These are phyloP conservation scores for Brasilioporus rufonigricans DNA, from an alignment of 768 basidiomycete species.

Conservation along the genomic window DNA sequence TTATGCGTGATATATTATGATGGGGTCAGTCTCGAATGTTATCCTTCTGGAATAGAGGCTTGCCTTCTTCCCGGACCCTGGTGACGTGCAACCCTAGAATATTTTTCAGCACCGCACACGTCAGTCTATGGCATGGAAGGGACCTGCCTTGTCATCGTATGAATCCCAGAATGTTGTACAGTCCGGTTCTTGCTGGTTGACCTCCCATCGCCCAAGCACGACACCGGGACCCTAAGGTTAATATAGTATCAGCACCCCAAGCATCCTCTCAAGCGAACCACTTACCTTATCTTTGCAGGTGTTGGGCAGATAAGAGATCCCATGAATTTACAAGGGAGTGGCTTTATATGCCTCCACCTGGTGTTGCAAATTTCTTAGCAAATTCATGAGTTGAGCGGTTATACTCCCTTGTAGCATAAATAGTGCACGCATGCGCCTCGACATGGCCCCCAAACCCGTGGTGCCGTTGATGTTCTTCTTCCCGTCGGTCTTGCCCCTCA, in stretches of 20 bases:
- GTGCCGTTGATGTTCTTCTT: slow-evolving; percentile 24
- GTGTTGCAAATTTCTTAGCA: slow-evolving; percentile 22
- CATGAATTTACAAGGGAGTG: slow-evolving; percentile 23
- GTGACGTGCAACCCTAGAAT: too few relatives aligned
- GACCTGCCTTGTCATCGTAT: slow-evolving; percentile 26
- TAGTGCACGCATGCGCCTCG: too few relatives aligned
- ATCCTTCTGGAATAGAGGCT: too few relatives aligned
- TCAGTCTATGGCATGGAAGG: too few relatives aligned
- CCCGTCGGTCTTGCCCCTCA: slow-evolving; percentile 12
- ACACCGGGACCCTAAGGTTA: slow-evolving; percentile 13
- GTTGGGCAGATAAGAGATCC: slow-evolving; percentile 13
- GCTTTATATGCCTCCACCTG: slow-evolving; percentile 21
- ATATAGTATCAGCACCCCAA: not conserved
- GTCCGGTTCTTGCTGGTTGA: too few relatives aligned
- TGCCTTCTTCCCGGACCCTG: too few relatives aligned
- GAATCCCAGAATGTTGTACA: too few relatives aligned
- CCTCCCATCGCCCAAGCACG: too few relatives aligned
- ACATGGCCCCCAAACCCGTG: slow-evolving; percentile 24
- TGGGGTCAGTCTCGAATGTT: too few relatives aligned
- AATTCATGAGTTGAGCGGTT: slow-evolving; percentile 28
- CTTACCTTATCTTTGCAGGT: slow-evolving; percentile 26
- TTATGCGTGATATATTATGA: too few relatives aligned
- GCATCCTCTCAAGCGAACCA: too few relatives aligned
- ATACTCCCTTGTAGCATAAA: slow-evolving; percentile 29
- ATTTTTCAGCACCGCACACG: too few relatives aligned